phyloP scores from a whole-genome alignment of 1,139 yeast species.

The Groenewaldozyma auringiensis region DNA sequence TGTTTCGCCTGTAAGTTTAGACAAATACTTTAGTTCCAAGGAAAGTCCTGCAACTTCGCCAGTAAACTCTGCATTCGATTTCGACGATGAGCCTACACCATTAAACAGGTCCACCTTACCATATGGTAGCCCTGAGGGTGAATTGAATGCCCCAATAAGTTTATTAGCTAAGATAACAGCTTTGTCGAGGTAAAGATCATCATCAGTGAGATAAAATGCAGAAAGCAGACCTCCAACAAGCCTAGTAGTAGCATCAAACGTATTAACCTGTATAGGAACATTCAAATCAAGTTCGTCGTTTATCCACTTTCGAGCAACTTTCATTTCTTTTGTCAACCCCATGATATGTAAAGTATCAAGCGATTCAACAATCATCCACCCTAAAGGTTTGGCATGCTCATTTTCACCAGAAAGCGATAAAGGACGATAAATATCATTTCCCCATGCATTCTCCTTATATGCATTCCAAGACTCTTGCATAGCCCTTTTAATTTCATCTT shows the following conservation, averaged over 20 bases:
- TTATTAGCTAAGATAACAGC: conserved; percentile 62
- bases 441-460: conserved; percentile 77
- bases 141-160: conserved; percentile 55
- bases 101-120: conserved; percentile 67
- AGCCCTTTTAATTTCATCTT: conserved; percentile 50
- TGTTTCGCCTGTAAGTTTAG: conserved; percentile 71
- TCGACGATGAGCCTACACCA: conserved; percentile 53
- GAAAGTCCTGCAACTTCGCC: conserved; percentile 89
- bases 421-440: conserved; percentile 63
- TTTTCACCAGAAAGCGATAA: conserved; percentile 54
- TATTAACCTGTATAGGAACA: conserved; percentile 68
- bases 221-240: conserved; percentile 90
- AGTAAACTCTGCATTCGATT: conserved; percentile 66
- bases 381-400: conserved; percentile 69
- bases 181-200: conserved; percentile 64
- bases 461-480: conserved; percentile 76
- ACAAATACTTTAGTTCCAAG: conserved; percentile 76
- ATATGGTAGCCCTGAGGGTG: conserved; percentile 63
- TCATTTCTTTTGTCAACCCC: conserved; percentile 63
- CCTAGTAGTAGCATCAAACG: conserved; percentile 88
- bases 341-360: conserved; percentile 77
- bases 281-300: conserved; percentile 48
- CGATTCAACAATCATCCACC: conserved; percentile 92
- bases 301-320: conserved; percentile 69
- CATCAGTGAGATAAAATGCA: conserved; percentile 65